Evolutionary conservation across 306 rosid genomes (phyloP).

Genomic region (Cucumis melo): DNA sequence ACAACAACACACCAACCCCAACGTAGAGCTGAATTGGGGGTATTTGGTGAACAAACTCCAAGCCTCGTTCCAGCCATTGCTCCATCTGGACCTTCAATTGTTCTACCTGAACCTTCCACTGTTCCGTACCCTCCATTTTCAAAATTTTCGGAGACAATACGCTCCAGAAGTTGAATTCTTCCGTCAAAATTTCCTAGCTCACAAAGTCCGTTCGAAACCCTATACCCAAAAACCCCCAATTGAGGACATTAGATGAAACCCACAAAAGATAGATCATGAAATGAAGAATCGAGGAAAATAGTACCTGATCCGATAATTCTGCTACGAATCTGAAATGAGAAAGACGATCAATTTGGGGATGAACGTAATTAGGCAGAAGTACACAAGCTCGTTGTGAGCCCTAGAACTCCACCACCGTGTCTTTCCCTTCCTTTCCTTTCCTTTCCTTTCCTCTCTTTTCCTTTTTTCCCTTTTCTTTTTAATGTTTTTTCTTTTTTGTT

Average conservation of each 20-base stretch:
- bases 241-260: neutral
- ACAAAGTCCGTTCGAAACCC: neutral
- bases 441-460: no score
- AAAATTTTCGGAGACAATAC: neutral
- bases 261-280: neutral
- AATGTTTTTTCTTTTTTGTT: neutral
- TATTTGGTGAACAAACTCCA: slow-evolving; percentile 2
- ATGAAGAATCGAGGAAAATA: neutral
- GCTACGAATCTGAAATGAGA: neutral
- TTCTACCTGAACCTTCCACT: slow-evolving; percentile 7
- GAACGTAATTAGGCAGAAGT: neutral
- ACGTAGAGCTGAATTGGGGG: slow-evolving; percentile 13
- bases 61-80: slow-evolving; percentile 7
- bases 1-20: slow-evolving; percentile 4
- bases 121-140: neutral
- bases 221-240: neutral
- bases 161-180: neutral
- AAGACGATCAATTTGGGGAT: neutral
- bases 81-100: slow-evolving; percentile 8
- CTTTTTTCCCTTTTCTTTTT: neutral
- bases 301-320: neutral
- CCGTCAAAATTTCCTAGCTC: neutral
- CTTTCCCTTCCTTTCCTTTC: neutral
- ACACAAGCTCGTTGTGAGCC: neutral
- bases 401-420: neutral